These are phyloP conservation scores for Hypoxylon intermedium DNA, from an alignment of 495 filamentous ascomycete genomes.

Conservation along the genomic window DNA sequence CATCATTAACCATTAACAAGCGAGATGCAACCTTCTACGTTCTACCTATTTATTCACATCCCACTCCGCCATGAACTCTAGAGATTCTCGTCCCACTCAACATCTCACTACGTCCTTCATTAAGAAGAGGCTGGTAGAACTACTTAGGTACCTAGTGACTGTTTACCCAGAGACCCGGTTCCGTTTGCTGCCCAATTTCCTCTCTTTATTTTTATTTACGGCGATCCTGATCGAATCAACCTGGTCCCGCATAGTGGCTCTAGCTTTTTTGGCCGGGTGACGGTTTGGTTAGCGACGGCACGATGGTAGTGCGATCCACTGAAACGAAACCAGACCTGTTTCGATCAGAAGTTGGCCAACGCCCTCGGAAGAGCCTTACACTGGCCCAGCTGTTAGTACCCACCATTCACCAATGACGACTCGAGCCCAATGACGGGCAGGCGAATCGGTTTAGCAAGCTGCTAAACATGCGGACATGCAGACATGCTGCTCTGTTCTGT, in stretches of 20 bases:
- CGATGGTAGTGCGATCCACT: conserved; percentile 17
- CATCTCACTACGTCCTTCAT: too few relatives aligned
- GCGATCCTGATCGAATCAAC: conserved; percentile 1
- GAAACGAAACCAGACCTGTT: conserved; percentile 7
- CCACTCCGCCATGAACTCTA: too few relatives aligned
- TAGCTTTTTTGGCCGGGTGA: conserved; percentile 38
- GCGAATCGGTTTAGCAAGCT: conserved; percentile 17
- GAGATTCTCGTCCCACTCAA: too few relatives aligned
- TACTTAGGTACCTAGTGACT: neutral
- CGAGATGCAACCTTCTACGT: too few relatives aligned
- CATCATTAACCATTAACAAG: too few relatives aligned
- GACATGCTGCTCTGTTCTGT: too few relatives aligned
- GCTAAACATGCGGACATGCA: conserved; percentile 22
- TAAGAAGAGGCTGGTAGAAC: conserved; percentile 20
- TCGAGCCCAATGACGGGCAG: conserved; percentile 1
- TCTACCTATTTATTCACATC: neutral
- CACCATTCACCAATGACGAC: conserved; percentile 5
- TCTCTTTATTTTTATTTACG: conserved; percentile 25
- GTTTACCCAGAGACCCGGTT: conserved; percentile 24
- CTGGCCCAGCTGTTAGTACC: neutral
- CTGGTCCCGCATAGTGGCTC: conserved; percentile 35
- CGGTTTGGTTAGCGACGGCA: conserved; percentile 10
- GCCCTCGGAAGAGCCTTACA: conserved; percentile 5
- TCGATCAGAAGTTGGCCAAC: conserved; percentile 21
- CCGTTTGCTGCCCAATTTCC: conserved; percentile 28